phyloP scores from a whole-genome alignment of 495 filamentous ascomycete species.

The Penicillium manginii region DNA sequence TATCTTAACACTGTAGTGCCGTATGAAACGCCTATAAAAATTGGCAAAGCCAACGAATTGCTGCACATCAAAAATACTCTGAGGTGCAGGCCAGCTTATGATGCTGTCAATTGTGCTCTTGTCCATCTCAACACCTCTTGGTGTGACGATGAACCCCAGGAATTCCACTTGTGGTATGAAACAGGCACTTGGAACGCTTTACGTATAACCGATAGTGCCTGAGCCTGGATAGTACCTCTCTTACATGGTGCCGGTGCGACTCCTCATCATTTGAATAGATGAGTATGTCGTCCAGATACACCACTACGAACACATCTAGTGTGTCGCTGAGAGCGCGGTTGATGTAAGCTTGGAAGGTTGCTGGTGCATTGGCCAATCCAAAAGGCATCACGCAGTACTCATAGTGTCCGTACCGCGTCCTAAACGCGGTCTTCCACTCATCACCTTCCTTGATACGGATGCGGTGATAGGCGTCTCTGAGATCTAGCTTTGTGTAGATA shows the following conservation, averaged over 20 bases:
- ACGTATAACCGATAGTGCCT: neutral
- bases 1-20: neutral
- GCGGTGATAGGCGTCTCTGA: conserved; percentile 7
- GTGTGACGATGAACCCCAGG: neutral
- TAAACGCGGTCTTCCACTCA: conserved; percentile 12
- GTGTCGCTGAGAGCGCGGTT: neutral
- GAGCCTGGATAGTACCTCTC: neutral
- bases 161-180: neutral
- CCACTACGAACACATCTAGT: neutral
- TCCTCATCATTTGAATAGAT: neutral
- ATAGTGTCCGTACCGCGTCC: conserved; percentile 5
- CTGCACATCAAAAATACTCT: neutral
- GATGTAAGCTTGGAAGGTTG: conserved; percentile 6
- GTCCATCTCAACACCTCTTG: neutral
- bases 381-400: conserved; percentile 3
- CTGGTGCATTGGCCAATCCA: conserved; percentile 2
- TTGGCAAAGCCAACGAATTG: neutral
- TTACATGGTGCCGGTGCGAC: neutral
- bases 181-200: neutral
- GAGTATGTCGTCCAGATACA: neutral
- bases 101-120: neutral
- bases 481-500: conserved; percentile 15
- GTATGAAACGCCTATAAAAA: neutral
- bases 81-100: neutral
- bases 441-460: conserved; percentile 12